Base-by-base conservation (phyloP, 163 green algal species). In the Volvox carteri region DNA sequence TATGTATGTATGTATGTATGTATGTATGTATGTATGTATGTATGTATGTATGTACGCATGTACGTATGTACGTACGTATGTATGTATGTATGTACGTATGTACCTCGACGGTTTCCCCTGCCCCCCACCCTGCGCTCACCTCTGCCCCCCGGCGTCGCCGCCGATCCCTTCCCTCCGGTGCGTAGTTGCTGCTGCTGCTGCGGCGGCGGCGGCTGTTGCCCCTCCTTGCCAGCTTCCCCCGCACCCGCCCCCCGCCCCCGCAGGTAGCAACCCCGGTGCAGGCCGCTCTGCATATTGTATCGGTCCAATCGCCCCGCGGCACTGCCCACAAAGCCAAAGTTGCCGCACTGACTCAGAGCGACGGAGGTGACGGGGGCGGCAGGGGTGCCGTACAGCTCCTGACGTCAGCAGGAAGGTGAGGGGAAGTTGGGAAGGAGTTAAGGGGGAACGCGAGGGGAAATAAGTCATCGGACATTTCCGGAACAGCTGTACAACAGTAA, bases 221-320 rank as follows among this genome's bases (percentile, higher is more conserved):
- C n/a, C n/a, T n/a, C n/a, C n/a, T n/a, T n/a, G n/a, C n/a, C n/a
- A n/a, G n/a, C n/a, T n/a, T n/a, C n/a, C 80, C 84, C 21, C 23
- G 12, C 60, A 3, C 14, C 33, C 33, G 44, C 25, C 33, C 11
- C 3, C 35, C 28, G 33, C 30, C 48, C 68, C 33, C 33, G 48
- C 54, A 23, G 5, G 54, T 23, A 12, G 4, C 33, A 52, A 35
- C 98, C 97, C 25, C 98, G 90, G 92, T 99, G 97, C 41, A 97
- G 65, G 1, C 98, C 97, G 18, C 93, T 98, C 93, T 99, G 97
- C 94, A 99, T 93, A 95, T 99, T 99, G 94, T 98, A 99, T 4
- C 96, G 93, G 93, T 99, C 95, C 35, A 99, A 50, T 12, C 93
- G 94, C 0, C 98, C 98, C 0, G 35, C 89, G 1, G 85, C 92